Conservation (phyloP, 306 rosid species). For the Geum urbanum region DNA sequence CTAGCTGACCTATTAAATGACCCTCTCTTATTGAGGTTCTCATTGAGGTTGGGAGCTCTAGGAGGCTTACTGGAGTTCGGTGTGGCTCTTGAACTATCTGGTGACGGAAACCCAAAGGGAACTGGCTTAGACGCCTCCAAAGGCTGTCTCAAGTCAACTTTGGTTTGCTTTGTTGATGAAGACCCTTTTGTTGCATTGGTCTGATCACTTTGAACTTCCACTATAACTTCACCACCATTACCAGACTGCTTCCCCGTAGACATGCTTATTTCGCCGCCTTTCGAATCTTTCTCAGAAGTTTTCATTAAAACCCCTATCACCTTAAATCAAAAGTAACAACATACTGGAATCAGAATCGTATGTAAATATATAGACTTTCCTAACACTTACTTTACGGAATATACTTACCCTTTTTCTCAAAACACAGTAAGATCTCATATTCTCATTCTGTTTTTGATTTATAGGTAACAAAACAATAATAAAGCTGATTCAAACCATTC, state of each 20-base stretch:
- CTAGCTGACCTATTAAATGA: constrained; percentile 59
- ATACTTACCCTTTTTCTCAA: neutral
- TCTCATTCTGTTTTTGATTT: neutral
- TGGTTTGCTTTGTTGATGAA: constrained; percentile 28
- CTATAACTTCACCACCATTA: constrained; percentile 43
- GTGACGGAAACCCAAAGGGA: constrained; percentile 42
- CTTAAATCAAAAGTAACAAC: constrained; percentile 1
- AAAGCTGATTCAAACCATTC: neutral
- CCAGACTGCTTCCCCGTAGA: constrained; percentile 42
- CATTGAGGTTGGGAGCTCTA: constrained; percentile 34
- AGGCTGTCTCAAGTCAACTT: constrained; percentile 20
- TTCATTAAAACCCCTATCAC: constrained; percentile 39
- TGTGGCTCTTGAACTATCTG: constrained; percentile 40
- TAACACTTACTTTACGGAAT: neutral
- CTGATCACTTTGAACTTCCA: constrained; percentile 38
- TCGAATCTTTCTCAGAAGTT: constrained; percentile 25
- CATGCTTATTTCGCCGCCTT: constrained; percentile 45
- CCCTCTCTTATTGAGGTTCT: constrained; percentile 35
- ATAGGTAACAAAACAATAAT: neutral
- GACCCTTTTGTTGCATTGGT: constrained; percentile 29
- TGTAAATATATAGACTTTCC: constrained; percentile 1
- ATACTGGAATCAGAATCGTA: neutral
- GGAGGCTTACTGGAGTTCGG: constrained; percentile 62
- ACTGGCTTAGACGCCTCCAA: constrained; percentile 36
- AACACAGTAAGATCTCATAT: neutral